Conservation (phyloP, 208 protist species). For the Crithidia thermophila region DNA sequence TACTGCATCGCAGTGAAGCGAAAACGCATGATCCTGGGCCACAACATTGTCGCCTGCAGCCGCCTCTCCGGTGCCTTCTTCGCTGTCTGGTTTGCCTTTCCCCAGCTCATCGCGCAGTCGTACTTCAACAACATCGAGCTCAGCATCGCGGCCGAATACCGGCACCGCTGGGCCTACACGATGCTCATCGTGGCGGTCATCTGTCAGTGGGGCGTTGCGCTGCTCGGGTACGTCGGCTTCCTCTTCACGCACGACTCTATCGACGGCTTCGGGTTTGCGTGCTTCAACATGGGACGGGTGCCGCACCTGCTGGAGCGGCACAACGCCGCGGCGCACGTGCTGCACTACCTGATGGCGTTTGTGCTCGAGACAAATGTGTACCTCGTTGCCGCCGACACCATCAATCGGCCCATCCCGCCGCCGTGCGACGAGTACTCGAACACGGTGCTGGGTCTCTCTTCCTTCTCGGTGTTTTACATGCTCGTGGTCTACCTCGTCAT, state of each 20-base stretch:
- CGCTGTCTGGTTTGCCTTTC: constrained; percentile 57
- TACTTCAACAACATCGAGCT: constrained; percentile 44
- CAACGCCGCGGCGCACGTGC: constrained; percentile 38
- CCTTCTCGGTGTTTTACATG: constrained; percentile 36
- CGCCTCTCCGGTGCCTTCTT: constrained; percentile 56
- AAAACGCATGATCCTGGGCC: constrained; percentile 41
- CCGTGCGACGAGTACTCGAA: constrained; percentile 32
- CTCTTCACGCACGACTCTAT: constrained; percentile 64
- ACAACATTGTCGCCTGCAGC: constrained; percentile 68
- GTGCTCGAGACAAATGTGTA: constrained; percentile 65
- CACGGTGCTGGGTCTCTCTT: constrained; percentile 31
- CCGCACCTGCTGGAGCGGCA: constrained; percentile 37
- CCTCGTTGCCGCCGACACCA: constrained; percentile 32
- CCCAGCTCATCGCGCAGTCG: constrained; percentile 68
- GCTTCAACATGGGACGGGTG: constrained; percentile 52
- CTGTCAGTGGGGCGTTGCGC: constrained; percentile 42
- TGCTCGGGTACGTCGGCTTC: constrained; percentile 53
- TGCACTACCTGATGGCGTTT: constrained; percentile 55
- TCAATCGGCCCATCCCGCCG: constrained; percentile 5
- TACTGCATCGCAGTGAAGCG: constrained; percentile 39
- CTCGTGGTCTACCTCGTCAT: constrained; percentile 35
- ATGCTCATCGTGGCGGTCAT: constrained; percentile 43
- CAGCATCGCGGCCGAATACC: background rate
- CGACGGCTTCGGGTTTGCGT: constrained; percentile 69
- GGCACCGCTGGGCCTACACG: constrained; percentile 26